A percentile compares a stretch with the other conserved stretches of the same genome.
These are phyloP conservation scores for Selaginella moellendorffii DNA, from an alignment of 75 land plant genomes.

Conservation along the genomic window DNA sequence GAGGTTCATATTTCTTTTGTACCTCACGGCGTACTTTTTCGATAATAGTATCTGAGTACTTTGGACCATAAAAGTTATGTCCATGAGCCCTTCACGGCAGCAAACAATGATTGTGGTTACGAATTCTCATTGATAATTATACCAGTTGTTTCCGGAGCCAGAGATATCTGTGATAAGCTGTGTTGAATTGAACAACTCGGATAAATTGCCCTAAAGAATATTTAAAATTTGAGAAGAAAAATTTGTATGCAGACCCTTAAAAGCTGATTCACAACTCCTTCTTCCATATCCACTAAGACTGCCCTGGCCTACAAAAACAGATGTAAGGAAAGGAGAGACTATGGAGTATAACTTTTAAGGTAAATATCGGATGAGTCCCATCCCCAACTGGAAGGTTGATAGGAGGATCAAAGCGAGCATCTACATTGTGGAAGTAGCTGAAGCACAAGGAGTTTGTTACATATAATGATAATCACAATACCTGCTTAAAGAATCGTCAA, in stretches of 20 bases:
- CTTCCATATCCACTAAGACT: constrained; percentile 32
- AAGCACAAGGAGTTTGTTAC: not conserved
- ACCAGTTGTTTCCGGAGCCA: constrained; percentile 36
- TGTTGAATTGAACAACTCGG: constrained; percentile 21
- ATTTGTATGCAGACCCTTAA: constrained; percentile 12
- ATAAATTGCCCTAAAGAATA: constrained; percentile 17
- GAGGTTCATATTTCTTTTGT: not conserved
- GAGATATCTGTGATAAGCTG: constrained; percentile 25
- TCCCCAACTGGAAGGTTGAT: constrained; percentile 18
- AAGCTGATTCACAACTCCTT: constrained; percentile 27
- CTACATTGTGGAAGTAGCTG: constrained; percentile 30
- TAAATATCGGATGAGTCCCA: constrained; percentile 15
- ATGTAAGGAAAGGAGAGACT: no score
- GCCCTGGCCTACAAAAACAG: constrained; percentile 22
- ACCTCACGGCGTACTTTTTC: constrained; percentile 29
- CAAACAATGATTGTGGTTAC: constrained; percentile 2
- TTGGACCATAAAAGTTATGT: constrained; percentile 26
- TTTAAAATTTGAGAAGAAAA: not conserved
- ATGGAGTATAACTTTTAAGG: constrained; percentile 15
- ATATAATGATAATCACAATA: not conserved
- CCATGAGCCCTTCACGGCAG: constrained; percentile 27
- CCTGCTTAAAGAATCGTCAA: constrained; percentile 26
- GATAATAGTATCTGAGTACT: constrained; percentile 23
- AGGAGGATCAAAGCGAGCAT: constrained; percentile 22
- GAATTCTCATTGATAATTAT: not conserved